Base-by-base conservation (phyloP, 2,329 filamentous ascomycete genomes). In the Volutella citrinella region DNA sequence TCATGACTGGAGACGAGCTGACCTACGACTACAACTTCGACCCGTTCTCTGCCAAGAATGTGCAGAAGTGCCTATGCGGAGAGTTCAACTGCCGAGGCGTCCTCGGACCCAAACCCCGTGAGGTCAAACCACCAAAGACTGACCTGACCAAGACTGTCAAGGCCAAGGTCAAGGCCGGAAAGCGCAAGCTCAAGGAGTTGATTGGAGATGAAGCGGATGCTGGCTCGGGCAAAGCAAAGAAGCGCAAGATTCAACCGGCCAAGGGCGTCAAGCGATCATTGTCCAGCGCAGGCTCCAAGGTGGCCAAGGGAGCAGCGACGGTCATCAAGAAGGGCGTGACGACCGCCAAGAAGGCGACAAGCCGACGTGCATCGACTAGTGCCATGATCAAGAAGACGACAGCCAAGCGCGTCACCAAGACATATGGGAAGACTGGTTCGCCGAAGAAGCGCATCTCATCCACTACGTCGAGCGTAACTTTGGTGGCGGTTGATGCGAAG, bases 1-100 rank as follows among this genome's bases (percentile, higher is more conserved):
- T 98, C 57, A 86, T 86, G 80, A 95, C 90, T 10, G 93, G 93
- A 16, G 89, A 97, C 45, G 93, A 98, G 64, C 70, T 98, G 42
- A 97, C 90, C 0, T 98, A 98, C 59, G 93, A 98, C 70, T 83
- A 83, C 68, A 83, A 83, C 57, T 83, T 83, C 54, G 79, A 82
- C 53, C 79, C 79, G 4, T 83, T 82, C 57, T 82, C 78, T 9
- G 70, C 75, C 52, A 82, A 82, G 64, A 82, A 82, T 55, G 78
- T 82, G 29, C 79, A 83, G 57, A 74, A 70, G 54, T 83, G 79
- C 57, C 69, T 82, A 18, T 83, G 79, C 56, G 78, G 78, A 40
- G 73, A 73, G 46, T 57, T 65, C 22, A 82, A 82, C 60, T 83
- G 79, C 57, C 75, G 79, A 35, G 79, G 79, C 25, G 71, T 82